A percentile compares a stretch with the other conserved stretches of the same genome.
Conservation (phyloP, 164 flowering plant genomes). For the Berberis vulgaris region DNA sequence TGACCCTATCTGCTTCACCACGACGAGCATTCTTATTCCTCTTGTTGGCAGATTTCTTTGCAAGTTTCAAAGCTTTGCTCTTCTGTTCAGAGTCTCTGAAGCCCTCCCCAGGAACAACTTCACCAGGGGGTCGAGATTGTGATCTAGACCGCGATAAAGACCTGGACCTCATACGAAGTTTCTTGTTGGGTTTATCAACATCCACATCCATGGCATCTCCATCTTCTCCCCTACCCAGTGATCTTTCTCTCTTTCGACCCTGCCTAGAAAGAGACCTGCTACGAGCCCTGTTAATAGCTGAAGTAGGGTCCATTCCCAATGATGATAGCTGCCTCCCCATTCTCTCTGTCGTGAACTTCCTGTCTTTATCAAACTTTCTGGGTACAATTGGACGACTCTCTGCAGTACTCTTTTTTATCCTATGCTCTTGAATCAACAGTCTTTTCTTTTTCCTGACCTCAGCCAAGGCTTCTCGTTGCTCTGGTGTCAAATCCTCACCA, state of each 20-base stretch:
- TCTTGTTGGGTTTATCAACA: slow-evolving; percentile 41
- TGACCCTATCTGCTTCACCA: slow-evolving; percentile 91
- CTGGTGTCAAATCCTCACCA: slow-evolving; percentile 49
- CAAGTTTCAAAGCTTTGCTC: slow-evolving; percentile 43
- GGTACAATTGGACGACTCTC: slow-evolving; percentile 68
- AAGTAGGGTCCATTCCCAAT: slow-evolving; percentile 64
- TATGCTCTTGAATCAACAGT: slow-evolving; percentile 65
- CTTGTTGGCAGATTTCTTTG: slow-evolving; percentile 39
- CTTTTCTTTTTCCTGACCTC: slow-evolving; percentile 77
- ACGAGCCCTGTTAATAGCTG: slow-evolving; percentile 57
- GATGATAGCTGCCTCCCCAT: slow-evolving; percentile 84
- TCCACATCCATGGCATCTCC: slow-evolving; percentile 46
- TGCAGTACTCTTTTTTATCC: slow-evolving; percentile 86
- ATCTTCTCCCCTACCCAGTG: slow-evolving; percentile 28
- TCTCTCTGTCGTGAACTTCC: slow-evolving; percentile 53
- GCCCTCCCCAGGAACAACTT: slow-evolving; percentile 76
- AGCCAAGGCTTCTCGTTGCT: slow-evolving; percentile 53
- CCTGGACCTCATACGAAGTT: slow-evolving; percentile 29
- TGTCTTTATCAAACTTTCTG: slow-evolving; percentile 75
- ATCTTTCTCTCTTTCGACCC: slow-evolving; percentile 80
- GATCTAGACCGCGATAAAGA: slow-evolving; percentile 39
- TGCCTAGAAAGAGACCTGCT: slow-evolving; percentile 42
- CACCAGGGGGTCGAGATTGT: slow-evolving; percentile 55
- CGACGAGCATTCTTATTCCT: slow-evolving; percentile 80
- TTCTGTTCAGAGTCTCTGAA: slow-evolving; percentile 61